Percentiles rank a stretch among this genome's conserved stretches.
Conservation (phyloP, 2,329 filamentous ascomycete species). For the Pseudogymnoascus sp. region DNA sequence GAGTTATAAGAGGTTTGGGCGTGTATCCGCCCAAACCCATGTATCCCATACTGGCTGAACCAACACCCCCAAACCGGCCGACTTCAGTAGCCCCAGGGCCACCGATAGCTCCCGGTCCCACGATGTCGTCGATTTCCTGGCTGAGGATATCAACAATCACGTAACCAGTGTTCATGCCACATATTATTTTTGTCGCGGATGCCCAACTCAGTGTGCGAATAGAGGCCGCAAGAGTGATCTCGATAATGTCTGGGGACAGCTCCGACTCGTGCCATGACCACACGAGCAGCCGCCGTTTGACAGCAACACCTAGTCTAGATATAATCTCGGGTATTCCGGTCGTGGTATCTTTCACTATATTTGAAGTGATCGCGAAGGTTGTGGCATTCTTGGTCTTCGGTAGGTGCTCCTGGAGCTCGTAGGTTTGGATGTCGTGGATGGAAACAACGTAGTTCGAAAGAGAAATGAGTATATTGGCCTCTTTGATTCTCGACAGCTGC, state of each 20-base stretch:
- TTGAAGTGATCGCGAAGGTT: slow-evolving; percentile 87
- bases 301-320: slow-evolving; percentile 81
- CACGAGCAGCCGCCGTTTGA: slow-evolving; percentile 80
- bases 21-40: slow-evolving; percentile 91
- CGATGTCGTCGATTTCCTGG: slow-evolving; percentile 68
- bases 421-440: slow-evolving; percentile 81
- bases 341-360: slow-evolving; percentile 81
- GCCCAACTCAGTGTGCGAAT: slow-evolving; percentile 91
- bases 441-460: slow-evolving; percentile 85
- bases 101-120: slow-evolving; percentile 65
- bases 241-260: slow-evolving; percentile 62
- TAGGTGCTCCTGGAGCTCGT: slow-evolving; percentile 72
- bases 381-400: slow-evolving; percentile 79
- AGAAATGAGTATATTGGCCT: slow-evolving; percentile 84
- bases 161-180: slow-evolving; percentile 86
- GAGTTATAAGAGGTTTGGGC: slow-evolving; percentile 80
- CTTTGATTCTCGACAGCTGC: slow-evolving; percentile 91
- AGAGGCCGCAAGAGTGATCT: slow-evolving; percentile 73
- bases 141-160: slow-evolving; percentile 78
- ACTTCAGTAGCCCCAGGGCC: slow-evolving; percentile 48
- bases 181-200: slow-evolving; percentile 76
- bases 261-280: slow-evolving; percentile 98
- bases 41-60: slow-evolving; percentile 86
- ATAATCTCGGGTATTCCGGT: slow-evolving; percentile 91
- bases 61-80: slow-evolving; percentile 71